Conservation (phyloP, 23 red algal species). For the Cyanidiococcus yangmingshanensis region DNA sequence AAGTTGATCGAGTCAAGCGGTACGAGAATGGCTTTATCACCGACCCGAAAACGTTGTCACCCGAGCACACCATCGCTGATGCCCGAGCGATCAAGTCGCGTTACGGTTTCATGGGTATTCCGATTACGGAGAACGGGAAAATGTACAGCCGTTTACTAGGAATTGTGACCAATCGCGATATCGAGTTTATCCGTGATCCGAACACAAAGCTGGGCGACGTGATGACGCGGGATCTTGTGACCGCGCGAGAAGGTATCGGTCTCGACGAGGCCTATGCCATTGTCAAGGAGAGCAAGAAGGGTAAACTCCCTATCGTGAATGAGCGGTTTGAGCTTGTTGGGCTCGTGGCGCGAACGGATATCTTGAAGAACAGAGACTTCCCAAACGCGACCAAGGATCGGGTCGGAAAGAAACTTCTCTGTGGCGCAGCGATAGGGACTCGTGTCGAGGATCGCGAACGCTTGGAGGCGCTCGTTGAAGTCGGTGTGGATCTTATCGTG, state of each 20-base stretch:
- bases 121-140: constrained; percentile 68
- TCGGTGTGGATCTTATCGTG: constrained; percentile 71
- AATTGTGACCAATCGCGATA: constrained; percentile 94
- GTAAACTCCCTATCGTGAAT: constrained; percentile 95
- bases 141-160: constrained; percentile 90
- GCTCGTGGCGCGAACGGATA: constrained; percentile 87
- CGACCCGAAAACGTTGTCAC: constrained; percentile 84
- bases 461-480: constrained; percentile 74
- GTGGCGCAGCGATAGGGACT: constrained; percentile 90
- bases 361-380: constrained; percentile 84
- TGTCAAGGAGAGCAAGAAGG: constrained; percentile 95
- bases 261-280: constrained; percentile 88
- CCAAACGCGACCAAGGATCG: constrained; percentile 76
- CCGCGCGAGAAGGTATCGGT: constrained; percentile 71
- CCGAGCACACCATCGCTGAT: constrained; percentile 67
- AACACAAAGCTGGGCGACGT: constrained; percentile 52
- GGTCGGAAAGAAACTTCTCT: constrained; percentile 60
- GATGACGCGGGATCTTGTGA: constrained; percentile 91
- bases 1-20: constrained; percentile 95
- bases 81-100: constrained; percentile 82
- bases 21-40: constrained; percentile 99
- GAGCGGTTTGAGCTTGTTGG: constrained; percentile 64
- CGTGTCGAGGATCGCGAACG: constrained; percentile 75
- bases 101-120: constrained; percentile 96
- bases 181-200: constrained; percentile 87